A percentile compares a stretch with the other conserved stretches of the same genome.
These are phyloP conservation scores for Malus hybrid DNA, from an alignment of 331 rosid species.

Conservation along the genomic window DNA sequence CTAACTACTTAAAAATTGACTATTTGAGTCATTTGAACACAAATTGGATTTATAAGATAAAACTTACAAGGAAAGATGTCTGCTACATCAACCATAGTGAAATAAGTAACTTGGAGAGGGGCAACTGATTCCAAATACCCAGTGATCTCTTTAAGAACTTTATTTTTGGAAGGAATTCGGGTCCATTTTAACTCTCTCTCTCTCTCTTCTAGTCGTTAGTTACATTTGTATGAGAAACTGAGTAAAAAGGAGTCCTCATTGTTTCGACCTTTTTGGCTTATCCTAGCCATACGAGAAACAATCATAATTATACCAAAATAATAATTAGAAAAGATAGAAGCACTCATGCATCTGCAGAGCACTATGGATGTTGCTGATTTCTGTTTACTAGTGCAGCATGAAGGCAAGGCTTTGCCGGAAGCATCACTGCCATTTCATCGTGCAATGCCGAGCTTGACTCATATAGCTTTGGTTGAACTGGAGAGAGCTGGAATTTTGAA, in stretches of 20 bases:
- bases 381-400: conserved; percentile 58
- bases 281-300: neutral
- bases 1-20: neutral
- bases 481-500: conserved; percentile 82
- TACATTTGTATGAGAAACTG: neutral
- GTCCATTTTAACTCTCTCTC: neutral
- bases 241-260: neutral
- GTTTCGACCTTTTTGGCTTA: neutral
- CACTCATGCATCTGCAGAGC: conserved; percentile 8
- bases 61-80: neutral
- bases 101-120: neutral
- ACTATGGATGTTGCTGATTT: conserved; percentile 9
- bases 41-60: neutral
- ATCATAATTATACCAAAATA: neutral
- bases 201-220: neutral
- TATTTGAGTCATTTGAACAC: neutral
- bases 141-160: neutral
- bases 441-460: conserved; percentile 86
- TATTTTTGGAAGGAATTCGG: neutral
- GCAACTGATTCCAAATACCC: neutral
- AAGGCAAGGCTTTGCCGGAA: conserved; percentile 95
- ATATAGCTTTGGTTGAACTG: conserved; percentile 81
- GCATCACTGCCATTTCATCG: conserved; percentile 98
- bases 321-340: neutral
- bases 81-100: neutral